Evolutionary conservation across 163 green algal genomes (phyloP).

Genomic region (Scenedesmus sp.): DNA sequence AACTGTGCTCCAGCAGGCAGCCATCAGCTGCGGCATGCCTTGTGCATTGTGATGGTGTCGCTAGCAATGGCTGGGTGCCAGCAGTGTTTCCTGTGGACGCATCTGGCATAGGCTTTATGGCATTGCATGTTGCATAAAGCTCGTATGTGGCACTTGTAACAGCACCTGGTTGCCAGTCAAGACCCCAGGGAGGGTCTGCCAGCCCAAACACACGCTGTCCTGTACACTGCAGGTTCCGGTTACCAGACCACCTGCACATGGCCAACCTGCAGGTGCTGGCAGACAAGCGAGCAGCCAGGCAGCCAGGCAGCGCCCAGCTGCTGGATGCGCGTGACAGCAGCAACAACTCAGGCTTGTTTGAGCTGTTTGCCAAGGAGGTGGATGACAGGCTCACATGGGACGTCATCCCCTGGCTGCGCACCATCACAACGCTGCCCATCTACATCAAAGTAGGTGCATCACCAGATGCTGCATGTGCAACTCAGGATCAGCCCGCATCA

Average conservation of each 20-base stretch:
- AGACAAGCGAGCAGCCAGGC: constrained; percentile 12
- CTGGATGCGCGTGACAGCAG: constrained; percentile 55
- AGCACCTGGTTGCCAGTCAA: neutral
- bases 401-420: constrained; percentile 87
- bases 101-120: too few relatives aligned
- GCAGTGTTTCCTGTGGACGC: too few relatives aligned
- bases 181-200: too few relatives aligned
- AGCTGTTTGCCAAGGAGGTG: constrained; percentile 83
- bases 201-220: too few relatives aligned
- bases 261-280: constrained; percentile 45
- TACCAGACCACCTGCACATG: constrained; percentile 71
- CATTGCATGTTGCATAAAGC: too few relatives aligned
- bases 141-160: too few relatives aligned
- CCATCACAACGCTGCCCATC: constrained; percentile 88
- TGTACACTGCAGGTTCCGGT: constrained; percentile 65
- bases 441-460: constrained; percentile 86
- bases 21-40: too few relatives aligned
- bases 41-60: too few relatives aligned
- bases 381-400: constrained; percentile 92
- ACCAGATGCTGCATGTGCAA: neutral
- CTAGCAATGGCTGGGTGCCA: too few relatives aligned
- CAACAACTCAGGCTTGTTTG: constrained; percentile 52
- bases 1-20: too few relatives aligned
- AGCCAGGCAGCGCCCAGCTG: constrained; percentile 26
- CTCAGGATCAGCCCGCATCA: neutral